These are phyloP conservation scores for Zalaria sp. DNA, from an alignment of 2,329 filamentous ascomycete species.

Conservation along the genomic window DNA sequence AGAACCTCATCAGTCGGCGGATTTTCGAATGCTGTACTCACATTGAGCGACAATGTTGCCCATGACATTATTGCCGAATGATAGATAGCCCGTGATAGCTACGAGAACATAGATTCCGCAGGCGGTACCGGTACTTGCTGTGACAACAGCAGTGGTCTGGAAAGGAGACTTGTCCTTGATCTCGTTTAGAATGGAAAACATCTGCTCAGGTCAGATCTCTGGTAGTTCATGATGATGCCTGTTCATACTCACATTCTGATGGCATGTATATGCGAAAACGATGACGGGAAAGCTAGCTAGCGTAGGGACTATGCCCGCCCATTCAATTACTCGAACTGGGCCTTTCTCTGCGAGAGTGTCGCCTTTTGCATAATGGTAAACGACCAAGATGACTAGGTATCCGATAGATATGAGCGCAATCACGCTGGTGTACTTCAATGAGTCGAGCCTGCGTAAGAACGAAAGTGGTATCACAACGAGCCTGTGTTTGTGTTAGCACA, in stretches of 20 bases:
- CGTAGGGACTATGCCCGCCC: constrained; percentile 64
- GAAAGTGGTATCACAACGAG: constrained; percentile 87
- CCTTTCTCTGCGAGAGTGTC: constrained; percentile 64
- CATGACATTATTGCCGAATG: constrained; percentile 76
- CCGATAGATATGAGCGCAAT: constrained; percentile 85
- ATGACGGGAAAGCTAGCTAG: constrained; percentile 86
- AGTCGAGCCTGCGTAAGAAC: constrained; percentile 82
- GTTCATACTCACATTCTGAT: constrained; percentile 63
- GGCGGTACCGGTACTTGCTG: constrained; percentile 76
- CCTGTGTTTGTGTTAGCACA: constrained; percentile 28
- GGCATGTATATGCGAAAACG: constrained; percentile 98
- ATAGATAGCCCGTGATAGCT: constrained; percentile 88
- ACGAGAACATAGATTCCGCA: constrained; percentile 79
- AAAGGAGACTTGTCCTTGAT: constrained; percentile 70
- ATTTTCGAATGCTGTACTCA: constrained; percentile 28
- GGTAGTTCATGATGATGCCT: background rate
- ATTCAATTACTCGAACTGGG: constrained; percentile 60
- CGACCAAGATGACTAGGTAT: constrained; percentile 82
- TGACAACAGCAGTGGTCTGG: constrained; percentile 65
- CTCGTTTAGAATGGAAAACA: constrained; percentile 98
- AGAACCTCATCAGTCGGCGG: background rate
- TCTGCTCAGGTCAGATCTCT: constrained; percentile 37
- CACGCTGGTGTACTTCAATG: constrained; percentile 91
- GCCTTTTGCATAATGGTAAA: constrained; percentile 73
- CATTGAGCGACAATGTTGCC: constrained; percentile 94